These are phyloP conservation scores for Nothopassalora personata DNA, from an alignment of 2,329 filamentous ascomycete species.

Conservation along the genomic window DNA sequence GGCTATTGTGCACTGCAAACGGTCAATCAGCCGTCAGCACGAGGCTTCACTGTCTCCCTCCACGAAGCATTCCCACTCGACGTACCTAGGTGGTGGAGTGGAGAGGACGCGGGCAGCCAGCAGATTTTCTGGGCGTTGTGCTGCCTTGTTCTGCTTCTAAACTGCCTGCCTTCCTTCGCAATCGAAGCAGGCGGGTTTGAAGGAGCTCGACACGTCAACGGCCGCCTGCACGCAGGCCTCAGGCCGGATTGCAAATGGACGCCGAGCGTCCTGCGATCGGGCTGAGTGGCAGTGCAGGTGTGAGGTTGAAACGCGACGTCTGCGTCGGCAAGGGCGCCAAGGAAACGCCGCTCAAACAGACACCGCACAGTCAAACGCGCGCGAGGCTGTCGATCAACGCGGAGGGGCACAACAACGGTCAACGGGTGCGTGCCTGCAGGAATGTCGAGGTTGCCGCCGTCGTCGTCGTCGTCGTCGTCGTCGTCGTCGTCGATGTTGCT, in stretches of 20 bases:
- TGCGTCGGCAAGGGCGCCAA: not conserved
- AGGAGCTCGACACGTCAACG: not conserved
- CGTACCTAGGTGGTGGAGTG: not conserved
- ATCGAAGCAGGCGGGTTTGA: not conserved
- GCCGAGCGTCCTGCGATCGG: not conserved
- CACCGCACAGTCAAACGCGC: not conserved
- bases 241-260: not conserved
- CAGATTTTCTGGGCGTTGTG: not conserved
- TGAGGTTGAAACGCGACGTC: not conserved
- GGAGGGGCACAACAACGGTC: not conserved
- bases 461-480: too few relatives aligned
- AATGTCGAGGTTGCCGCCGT: too few relatives aligned
- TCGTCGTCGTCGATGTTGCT: not conserved
- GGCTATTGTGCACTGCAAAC: not conserved
- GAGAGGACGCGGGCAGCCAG: constrained; percentile 9
- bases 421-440: not conserved
- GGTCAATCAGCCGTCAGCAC: not conserved
- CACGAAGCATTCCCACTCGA: not conserved
- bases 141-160: not conserved
- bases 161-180: not conserved
- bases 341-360: not conserved
- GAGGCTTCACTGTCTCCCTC: not conserved
- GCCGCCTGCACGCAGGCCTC: not conserved
- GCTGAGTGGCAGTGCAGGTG: not conserved
- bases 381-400: not conserved